phyloP scores from a whole-genome alignment of 2,329 filamentous ascomycete species.

The Fusarium sp. region DNA sequence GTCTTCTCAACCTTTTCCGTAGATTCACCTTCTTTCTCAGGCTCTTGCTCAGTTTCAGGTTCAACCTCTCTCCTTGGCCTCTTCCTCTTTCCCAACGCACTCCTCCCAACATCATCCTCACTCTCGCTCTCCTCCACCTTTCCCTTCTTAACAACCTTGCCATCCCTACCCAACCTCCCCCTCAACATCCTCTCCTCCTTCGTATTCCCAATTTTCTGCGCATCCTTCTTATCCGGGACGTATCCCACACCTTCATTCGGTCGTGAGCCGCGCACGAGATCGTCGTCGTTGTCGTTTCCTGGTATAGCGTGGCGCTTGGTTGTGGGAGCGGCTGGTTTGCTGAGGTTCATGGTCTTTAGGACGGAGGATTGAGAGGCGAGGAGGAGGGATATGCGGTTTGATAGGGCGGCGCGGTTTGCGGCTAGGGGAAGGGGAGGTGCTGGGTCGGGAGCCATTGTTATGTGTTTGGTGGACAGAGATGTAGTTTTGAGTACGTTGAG shows the following conservation, averaged over 20 bases:
- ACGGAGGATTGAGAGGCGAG: conserved; percentile 51
- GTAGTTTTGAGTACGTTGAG: background rate
- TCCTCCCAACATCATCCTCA: conserved; percentile 52
- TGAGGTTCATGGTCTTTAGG: conserved; percentile 47
- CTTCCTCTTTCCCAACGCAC: conserved; percentile 54
- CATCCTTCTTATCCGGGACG: conserved; percentile 42
- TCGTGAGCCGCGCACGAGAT: conserved; percentile 37
- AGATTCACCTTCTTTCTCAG: background rate
- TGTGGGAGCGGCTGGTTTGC: conserved; percentile 15
- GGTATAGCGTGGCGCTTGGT: conserved; percentile 7
- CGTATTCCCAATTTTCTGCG: conserved; percentile 38
- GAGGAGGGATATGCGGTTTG: conserved; percentile 58
- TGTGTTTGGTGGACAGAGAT: background rate
- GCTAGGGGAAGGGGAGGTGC: conserved; percentile 51
- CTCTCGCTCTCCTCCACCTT: conserved; percentile 48
- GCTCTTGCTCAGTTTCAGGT: background rate
- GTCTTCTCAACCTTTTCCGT: background rate
- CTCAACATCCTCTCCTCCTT: conserved; percentile 48
- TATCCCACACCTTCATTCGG: conserved; percentile 59
- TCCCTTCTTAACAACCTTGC: conserved; percentile 17
- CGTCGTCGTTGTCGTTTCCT: conserved; percentile 43
- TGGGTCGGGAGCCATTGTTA: conserved; percentile 38
- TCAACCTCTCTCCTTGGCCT: conserved; percentile 40
- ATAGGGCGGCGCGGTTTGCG: conserved; percentile 52
- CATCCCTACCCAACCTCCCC: conserved; percentile 45